Percentiles rank a stretch among this genome's conserved stretches.
Evolutionary conservation across 2,329 filamentous ascomycete species (phyloP).

Genomic region (Dothidotthia symphoricarpi): DNA sequence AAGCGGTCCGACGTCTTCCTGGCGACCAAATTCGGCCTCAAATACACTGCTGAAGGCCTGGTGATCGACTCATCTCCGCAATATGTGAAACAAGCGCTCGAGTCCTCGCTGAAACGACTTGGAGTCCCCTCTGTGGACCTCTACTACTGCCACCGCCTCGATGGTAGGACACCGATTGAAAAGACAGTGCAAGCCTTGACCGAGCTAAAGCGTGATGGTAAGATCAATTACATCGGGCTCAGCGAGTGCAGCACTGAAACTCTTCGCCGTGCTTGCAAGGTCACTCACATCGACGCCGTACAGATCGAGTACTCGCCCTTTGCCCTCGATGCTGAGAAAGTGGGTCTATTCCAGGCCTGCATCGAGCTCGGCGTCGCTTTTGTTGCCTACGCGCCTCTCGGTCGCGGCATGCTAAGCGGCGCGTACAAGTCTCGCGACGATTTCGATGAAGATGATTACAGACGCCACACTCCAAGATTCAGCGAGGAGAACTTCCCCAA

Average conservation of each 20-base stretch:
- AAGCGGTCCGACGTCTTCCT: conserved; percentile 51
- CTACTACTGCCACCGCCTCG: conserved; percentile 43
- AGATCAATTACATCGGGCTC: conserved; percentile 39
- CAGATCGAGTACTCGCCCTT: conserved; percentile 47
- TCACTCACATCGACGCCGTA: conserved; percentile 47
- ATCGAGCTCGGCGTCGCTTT: conserved; percentile 41
- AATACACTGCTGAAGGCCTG: conserved; percentile 46
- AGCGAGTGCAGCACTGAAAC: conserved; percentile 44
- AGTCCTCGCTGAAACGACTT: conserved; percentile 37
- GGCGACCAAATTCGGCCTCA: conserved; percentile 39
- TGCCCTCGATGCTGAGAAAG: conserved; percentile 44
- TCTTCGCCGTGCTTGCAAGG: conserved; percentile 46
- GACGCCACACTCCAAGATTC: conserved; percentile 10
- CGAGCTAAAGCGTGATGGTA: conserved; percentile 11
- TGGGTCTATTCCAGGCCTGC: conserved; percentile 32
- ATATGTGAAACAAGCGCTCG: conserved; percentile 39
- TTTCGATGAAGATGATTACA: conserved; percentile 36
- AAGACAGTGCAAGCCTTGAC: conserved; percentile 49
- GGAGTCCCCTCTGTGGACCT: conserved; percentile 41
- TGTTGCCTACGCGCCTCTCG: conserved; percentile 38
- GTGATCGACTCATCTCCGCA: conserved; percentile 16
- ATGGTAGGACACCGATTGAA: conserved; percentile 44
- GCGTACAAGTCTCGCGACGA: conserved; percentile 41
- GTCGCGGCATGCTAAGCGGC: conserved; percentile 21
- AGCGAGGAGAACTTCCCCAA: conserved; percentile 25